These are phyloP conservation scores for Penicillium arizonense DNA, from an alignment of 495 filamentous ascomycete species.

Conservation along the genomic window DNA sequence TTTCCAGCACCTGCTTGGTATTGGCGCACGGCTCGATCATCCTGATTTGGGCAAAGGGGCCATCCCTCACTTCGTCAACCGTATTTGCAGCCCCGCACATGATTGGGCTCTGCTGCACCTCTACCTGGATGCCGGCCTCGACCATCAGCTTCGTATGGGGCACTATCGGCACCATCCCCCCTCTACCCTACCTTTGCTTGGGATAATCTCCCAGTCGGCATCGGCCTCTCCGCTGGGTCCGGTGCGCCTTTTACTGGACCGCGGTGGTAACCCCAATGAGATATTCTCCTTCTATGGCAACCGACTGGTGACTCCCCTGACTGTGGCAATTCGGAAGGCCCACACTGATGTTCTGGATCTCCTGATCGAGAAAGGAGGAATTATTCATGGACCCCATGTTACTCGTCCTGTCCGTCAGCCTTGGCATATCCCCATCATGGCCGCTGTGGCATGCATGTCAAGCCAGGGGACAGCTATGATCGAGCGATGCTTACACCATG, in stretches of 20 bases:
- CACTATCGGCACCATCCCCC: background rate
- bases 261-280: background rate
- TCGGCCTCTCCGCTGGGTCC: background rate
- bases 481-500: background rate
- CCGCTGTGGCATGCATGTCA: background rate
- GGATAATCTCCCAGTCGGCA: background rate
- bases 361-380: background rate
- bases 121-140: background rate
- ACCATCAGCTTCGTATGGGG: background rate
- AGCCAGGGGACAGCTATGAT: background rate
- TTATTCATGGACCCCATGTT: background rate
- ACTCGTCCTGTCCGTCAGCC: background rate
- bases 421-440: constrained; percentile 1
- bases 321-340: background rate
- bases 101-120: background rate
- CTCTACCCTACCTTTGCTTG: background rate
- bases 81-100: background rate
- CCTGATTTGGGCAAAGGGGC: background rate
- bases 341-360: background rate
- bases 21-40: background rate
- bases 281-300: background rate
- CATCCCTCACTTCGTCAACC: background rate
- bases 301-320: background rate
- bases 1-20: background rate
- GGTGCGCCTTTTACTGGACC: background rate